Evolutionary conservation across 164 flowering plant genomes (phyloP).

Genomic region (Vitis labrusca): DNA sequence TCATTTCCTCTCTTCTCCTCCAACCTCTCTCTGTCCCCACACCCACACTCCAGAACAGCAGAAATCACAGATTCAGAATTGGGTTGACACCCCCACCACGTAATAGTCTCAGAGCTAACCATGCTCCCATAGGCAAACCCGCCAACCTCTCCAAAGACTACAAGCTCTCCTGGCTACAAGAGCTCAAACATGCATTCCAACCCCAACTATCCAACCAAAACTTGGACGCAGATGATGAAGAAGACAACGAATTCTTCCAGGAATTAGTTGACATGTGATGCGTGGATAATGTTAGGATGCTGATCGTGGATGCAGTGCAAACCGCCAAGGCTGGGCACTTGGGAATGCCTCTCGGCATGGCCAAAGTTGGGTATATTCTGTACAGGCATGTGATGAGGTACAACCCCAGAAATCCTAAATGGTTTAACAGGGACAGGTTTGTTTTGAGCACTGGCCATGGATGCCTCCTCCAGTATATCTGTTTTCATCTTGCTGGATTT

Average conservation of each 20-base stretch:
- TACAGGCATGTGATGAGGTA: conserved; percentile 45
- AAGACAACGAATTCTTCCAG: no score
- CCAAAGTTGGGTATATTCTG: conserved; percentile 40
- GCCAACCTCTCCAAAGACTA: conserved; percentile 16
- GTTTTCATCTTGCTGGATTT: conserved; percentile 50
- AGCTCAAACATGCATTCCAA: conserved; percentile 20
- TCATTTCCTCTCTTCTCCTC: not conserved
- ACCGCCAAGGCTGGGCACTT: conserved; percentile 49
- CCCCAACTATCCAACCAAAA: not conserved
- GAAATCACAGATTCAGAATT: not conserved
- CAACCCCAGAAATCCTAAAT: conserved; percentile 44
- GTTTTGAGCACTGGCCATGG: conserved; percentile 60
- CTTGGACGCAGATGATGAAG: no score
- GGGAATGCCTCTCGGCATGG: conserved; percentile 57
- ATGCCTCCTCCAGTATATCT: conserved; percentile 48
- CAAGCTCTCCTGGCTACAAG: conserved; percentile 37
- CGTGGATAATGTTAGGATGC: conserved; percentile 51
- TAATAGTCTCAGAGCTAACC: not conserved
- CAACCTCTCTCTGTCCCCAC: not conserved
- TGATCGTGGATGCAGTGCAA: conserved; percentile 46
- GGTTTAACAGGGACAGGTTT: conserved; percentile 59
- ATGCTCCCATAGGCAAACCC: not conserved
- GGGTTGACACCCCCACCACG: not conserved
- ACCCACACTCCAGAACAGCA: not conserved
- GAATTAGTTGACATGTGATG: conserved; percentile 31